Base-by-base conservation (phyloP, 805 yeast species). In the Candida koratica region DNA sequence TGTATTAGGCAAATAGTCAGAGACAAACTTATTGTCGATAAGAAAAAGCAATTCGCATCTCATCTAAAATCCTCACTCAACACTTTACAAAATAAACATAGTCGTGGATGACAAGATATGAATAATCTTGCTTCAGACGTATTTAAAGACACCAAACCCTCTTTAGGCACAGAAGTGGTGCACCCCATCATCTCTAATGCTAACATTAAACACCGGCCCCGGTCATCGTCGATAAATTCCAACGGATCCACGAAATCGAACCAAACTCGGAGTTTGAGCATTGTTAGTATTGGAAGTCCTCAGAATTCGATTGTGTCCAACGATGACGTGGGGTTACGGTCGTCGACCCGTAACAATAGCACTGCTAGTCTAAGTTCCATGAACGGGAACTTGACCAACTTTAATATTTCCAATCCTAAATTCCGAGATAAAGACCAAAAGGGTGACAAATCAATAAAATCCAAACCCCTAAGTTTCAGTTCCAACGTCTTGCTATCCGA, bases 281-380 rank as follows among this genome's bases (percentile, higher is more conserved):
- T 64, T 9, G 59, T 56, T 13, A 57, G 65, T 45, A 39, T 64
- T 32, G 71, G 60, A 30, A 56, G 61, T 45, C 69, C 69, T 3
- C 50, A 70, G 26, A 66, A 66, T 43, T 60, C 67, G 17, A 64
- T 66, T 11, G 64, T 61, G 4, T 60, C 67, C 8, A 50, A 60
- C 1, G 72, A 66, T 36, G 72, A 66, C 36, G 43, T 39, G 24
- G 40, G 49, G 30, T 32, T 47, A 13, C 46, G 56, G 19, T 54
- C 55, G 17, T 53, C 41, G 7, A 45, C 64, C 2, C 43, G 71
- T 32, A 64, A 62, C 40, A 59, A 60, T 42, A 60, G 67, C 39
- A 45, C 47, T 32, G 46, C 57, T 13, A 53, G 57, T 36, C 37
- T 52, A 17, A 44, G 17, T 11, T 47, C 46, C 17, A 25, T 41